These are phyloP conservation scores for Xylaria castorea DNA, from an alignment of 495 filamentous ascomycete species.

Conservation along the genomic window DNA sequence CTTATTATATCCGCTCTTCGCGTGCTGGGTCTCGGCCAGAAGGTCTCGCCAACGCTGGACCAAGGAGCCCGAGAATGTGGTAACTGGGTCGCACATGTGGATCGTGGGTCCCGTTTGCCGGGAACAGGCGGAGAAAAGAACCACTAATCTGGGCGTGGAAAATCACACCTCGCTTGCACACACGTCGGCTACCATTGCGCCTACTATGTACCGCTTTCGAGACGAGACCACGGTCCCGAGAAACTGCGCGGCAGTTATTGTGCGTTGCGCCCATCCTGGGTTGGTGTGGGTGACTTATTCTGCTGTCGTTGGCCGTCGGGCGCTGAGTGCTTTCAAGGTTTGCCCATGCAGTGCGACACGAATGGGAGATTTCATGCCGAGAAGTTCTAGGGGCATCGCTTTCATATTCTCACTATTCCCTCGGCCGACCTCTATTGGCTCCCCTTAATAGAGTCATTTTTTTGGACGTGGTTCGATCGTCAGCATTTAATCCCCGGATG, in stretches of 20 bases:
- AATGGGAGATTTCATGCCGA: constrained; percentile 5
- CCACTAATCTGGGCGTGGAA: neutral
- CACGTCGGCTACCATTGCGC: neutral
- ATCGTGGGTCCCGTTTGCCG: constrained; percentile 19
- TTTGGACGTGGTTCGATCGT: neutral
- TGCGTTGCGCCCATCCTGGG: neutral
- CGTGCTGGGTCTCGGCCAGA: neutral
- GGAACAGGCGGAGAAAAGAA: constrained; percentile 18
- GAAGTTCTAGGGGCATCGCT: neutral
- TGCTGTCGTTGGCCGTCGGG: neutral
- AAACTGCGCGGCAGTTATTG: constrained; percentile 16
- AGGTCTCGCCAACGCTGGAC: neutral
- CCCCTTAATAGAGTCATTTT: neutral
- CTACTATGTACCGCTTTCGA: neutral
- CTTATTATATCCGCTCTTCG: neutral
- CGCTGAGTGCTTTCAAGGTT: neutral
- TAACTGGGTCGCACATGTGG: constrained; percentile 22
- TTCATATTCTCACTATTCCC: neutral
- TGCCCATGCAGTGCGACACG: constrained; percentile 17
- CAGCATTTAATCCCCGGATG: neutral
- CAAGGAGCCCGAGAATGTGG: constrained; percentile 15
- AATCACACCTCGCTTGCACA: neutral
- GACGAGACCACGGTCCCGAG: neutral
- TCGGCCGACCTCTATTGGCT: constrained; percentile 6
- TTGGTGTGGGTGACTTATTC: constrained; percentile 12